Percentiles rank a stretch among this genome's conserved stretches.
Evolutionary conservation across 352 stramenopile genomes (phyloP).

Genomic region (Phytophthora idaei): DNA sequence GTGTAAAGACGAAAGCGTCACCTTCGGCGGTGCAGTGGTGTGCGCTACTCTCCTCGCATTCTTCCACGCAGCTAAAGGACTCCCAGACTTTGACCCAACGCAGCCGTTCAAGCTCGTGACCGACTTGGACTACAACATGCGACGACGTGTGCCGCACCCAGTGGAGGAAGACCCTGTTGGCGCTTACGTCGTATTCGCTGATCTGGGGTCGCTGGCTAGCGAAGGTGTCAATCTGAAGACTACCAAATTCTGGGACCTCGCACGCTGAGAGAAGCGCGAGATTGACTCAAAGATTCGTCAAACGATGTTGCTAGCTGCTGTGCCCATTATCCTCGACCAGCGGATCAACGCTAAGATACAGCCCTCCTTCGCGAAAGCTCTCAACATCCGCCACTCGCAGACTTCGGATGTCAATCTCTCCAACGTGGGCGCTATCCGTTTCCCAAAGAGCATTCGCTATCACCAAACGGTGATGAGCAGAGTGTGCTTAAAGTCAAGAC

Average conservation of each 20-base stretch:
- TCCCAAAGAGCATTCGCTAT: constrained; percentile 15
- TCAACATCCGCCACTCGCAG: constrained; percentile 26
- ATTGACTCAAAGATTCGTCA: constrained; percentile 28
- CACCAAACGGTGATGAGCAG: neutral
- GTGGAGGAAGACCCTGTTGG: constrained; percentile 35
- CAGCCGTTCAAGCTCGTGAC: constrained; percentile 43
- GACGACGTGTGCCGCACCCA: constrained; percentile 36
- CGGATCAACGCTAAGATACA: constrained; percentile 23
- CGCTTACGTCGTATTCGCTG: constrained; percentile 32
- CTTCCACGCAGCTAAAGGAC: constrained; percentile 21
- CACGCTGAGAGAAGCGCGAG: constrained; percentile 36
- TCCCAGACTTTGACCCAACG: constrained; percentile 16
- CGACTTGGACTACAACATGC: constrained; percentile 54
- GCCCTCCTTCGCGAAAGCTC: constrained; percentile 24
- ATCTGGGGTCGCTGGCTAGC: constrained; percentile 20
- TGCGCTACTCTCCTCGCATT: constrained; percentile 30
- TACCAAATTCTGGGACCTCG: constrained; percentile 52
- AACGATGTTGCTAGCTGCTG: constrained; percentile 16
- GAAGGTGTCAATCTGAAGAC: constrained; percentile 34
- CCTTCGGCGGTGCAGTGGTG: constrained; percentile 40
- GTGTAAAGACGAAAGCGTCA: constrained; percentile 43
- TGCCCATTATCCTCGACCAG: constrained; percentile 32
- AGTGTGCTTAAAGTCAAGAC: constrained; percentile 26
- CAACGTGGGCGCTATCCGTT: constrained; percentile 36
- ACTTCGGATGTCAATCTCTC: constrained; percentile 34